Conservation (phyloP, 2,329 filamentous ascomycete species). For the Mariannaea elegans region DNA sequence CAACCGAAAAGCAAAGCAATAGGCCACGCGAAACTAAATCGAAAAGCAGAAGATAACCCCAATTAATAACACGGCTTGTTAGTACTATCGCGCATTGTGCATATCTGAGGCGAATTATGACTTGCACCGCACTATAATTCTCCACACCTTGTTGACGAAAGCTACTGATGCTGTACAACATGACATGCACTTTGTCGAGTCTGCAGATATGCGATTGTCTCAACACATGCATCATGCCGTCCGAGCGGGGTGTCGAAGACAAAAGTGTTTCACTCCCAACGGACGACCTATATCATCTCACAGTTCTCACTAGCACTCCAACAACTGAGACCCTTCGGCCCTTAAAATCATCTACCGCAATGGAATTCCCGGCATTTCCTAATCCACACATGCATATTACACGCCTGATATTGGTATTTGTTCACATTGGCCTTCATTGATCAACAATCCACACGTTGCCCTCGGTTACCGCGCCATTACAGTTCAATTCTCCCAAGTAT, state of each 20-base stretch:
- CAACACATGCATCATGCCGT: background rate
- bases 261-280: background rate
- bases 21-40: too few relatives aligned
- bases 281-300: background rate
- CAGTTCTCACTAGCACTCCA: too few relatives aligned
- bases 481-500: background rate
- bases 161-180: background rate
- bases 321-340: background rate
- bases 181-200: background rate
- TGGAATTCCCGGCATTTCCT: background rate
- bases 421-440: too few relatives aligned
- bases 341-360: background rate
- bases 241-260: background rate
- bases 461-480: background rate
- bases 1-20: too few relatives aligned
- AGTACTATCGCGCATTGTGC: too few relatives aligned
- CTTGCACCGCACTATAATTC: background rate
- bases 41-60: too few relatives aligned
- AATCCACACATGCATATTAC: background rate
- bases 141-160: too few relatives aligned
- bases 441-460: background rate
- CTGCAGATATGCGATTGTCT: conserved; percentile 4
- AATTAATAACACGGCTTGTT: too few relatives aligned
- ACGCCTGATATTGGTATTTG: too few relatives aligned
- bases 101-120: too few relatives aligned